A percentile compares a stretch with the other conserved stretches of the same genome.
Conservation (phyloP, 768 basidiomycete genomes). For the Scleroderma bovista region DNA sequence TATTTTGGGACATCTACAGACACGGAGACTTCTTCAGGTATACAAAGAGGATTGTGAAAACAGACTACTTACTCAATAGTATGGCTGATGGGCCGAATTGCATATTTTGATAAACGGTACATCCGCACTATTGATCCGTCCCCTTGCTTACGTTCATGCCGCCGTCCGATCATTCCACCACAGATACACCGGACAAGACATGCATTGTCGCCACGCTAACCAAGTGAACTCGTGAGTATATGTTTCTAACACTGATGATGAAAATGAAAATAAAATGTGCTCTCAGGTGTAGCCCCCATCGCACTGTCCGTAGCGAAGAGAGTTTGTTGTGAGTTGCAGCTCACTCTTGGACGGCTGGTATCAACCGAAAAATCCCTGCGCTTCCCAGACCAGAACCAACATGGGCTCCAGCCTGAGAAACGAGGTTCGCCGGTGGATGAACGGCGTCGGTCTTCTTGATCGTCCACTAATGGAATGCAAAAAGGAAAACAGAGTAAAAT, state of each 20-base stretch:
- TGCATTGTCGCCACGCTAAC: slow-evolving; percentile 59
- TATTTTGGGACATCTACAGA: slow-evolving; percentile 32
- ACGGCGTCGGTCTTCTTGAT: slow-evolving; percentile 92
- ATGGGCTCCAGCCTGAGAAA: slow-evolving; percentile 46
- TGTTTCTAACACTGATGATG: slow-evolving; percentile 2
- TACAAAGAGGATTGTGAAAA: not conserved
- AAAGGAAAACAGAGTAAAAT: slow-evolving; percentile 8
- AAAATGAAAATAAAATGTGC: slow-evolving; percentile 45
- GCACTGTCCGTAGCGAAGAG: slow-evolving; percentile 63
- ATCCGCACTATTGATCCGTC: slow-evolving; percentile 33
- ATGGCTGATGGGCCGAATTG: slow-evolving; percentile 65
- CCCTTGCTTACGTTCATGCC: slow-evolving; percentile 42
- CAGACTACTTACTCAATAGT: slow-evolving; percentile 54
- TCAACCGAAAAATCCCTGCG: slow-evolving; percentile 62
- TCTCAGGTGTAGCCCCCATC: slow-evolving; percentile 87
- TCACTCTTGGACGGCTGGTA: slow-evolving; percentile 90
- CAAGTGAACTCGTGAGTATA: slow-evolving; percentile 9
- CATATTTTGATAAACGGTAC: slow-evolving; percentile 79
- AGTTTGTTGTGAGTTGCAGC: slow-evolving; percentile 76
- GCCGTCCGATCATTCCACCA: slow-evolving; percentile 75
- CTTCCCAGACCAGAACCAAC: slow-evolving; percentile 40
- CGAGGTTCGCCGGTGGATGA: slow-evolving; percentile 48
- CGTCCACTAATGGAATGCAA: slow-evolving; percentile 46
- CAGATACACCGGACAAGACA: slow-evolving; percentile 68
- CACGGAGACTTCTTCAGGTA: not conserved